Percentiles rank a stretch among this genome's conserved stretches.
phyloP scores from a whole-genome alignment of 2,329 filamentous ascomycete genomes.

The Penicillium decumbens region DNA sequence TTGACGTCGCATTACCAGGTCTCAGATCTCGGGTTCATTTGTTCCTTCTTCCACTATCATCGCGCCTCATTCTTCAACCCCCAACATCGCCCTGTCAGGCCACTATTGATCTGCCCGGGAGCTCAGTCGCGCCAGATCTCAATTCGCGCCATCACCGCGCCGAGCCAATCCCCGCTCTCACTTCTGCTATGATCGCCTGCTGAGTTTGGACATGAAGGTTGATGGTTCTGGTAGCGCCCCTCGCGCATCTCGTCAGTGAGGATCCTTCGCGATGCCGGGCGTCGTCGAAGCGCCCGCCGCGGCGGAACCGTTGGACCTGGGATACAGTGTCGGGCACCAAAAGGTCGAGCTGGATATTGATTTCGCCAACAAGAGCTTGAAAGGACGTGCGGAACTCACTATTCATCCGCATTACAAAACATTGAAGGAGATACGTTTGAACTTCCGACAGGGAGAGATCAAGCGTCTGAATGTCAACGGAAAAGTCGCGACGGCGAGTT shows the following conservation, averaged over 20 bases:
- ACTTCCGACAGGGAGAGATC: constrained; percentile 59
- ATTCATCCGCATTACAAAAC: constrained; percentile 61
- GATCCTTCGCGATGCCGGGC: constrained; percentile 37
- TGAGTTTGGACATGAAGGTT: constrained; percentile 36
- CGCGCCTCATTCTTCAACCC: background rate
- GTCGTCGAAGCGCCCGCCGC: constrained; percentile 34
- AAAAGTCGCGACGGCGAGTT: constrained; percentile 38
- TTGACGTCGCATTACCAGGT: background rate
- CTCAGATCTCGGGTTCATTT: background rate
- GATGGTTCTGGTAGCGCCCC: constrained; percentile 34
- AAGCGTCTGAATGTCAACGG: constrained; percentile 49
- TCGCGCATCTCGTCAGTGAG: constrained; percentile 37
- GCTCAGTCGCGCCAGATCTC: constrained; percentile 3
- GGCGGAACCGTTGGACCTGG: constrained; percentile 29
- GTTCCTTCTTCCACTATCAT: background rate
- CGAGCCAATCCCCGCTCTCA: background rate
- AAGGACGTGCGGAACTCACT: constrained; percentile 75
- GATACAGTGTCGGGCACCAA: constrained; percentile 68
- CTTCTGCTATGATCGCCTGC: constrained; percentile 3
- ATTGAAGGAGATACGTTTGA: constrained; percentile 53
- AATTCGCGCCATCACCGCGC: background rate
- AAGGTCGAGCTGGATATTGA: constrained; percentile 86
- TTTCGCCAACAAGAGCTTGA: constrained; percentile 69
- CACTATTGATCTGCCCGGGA: background rate
- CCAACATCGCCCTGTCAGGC: background rate